Conservation (phyloP, 2,329 filamentous ascomycete genomes). For the Pseudogymnoascus sp. region DNA sequence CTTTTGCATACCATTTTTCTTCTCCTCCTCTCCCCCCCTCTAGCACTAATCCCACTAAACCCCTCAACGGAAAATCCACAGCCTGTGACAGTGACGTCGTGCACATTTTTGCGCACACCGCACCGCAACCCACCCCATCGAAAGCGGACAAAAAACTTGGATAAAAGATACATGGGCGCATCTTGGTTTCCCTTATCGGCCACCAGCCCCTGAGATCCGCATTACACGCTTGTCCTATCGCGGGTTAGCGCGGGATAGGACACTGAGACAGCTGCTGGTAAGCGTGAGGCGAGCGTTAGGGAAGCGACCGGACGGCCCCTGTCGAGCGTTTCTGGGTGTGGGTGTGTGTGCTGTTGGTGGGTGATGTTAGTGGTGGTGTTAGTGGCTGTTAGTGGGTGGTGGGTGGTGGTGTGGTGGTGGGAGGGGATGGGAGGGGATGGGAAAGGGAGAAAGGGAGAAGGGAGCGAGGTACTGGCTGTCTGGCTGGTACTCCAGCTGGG, state of each 20-base stretch:
- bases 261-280: not conserved
- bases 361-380: too few species aligned
- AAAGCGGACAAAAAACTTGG: not conserved
- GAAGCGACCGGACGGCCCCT: not conserved
- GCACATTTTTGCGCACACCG: not conserved
- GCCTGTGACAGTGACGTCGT: not conserved
- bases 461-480: too few species aligned
- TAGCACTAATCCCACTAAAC: not conserved
- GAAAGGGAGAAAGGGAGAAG: too few species aligned
- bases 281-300: not conserved
- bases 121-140: too few species aligned
- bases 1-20: not conserved
- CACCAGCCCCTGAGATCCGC: constrained; percentile 4
- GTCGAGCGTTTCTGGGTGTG: not conserved
- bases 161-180: not conserved
- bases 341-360: not conserved
- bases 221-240: not conserved
- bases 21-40: not conserved
- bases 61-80: not conserved
- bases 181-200: not conserved
- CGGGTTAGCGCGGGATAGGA: not conserved
- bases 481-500: too few species aligned
- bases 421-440: too few species aligned
- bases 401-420: too few species aligned
- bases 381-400: not conserved